Percentiles rank a stretch among this genome's conserved stretches.
Conservation (phyloP, 2,329 filamentous ascomycete species). For the Alternaria arbusti region DNA sequence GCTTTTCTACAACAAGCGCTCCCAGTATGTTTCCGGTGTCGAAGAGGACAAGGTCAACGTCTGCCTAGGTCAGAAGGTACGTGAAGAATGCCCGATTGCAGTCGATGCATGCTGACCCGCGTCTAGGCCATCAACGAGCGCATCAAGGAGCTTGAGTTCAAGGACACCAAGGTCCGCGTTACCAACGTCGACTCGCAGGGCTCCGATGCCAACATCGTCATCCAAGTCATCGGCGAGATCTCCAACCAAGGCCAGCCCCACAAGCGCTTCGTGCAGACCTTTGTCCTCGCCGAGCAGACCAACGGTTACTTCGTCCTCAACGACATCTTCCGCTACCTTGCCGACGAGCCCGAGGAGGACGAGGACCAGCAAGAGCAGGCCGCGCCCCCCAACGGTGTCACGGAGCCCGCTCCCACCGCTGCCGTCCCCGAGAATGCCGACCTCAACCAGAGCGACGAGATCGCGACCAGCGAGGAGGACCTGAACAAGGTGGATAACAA, state of each 20-base stretch:
- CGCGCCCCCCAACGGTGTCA: slow-evolving; percentile 45
- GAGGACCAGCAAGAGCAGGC: slow-evolving; percentile 50
- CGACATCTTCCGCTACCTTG: slow-evolving; percentile 94
- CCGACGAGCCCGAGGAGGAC: slow-evolving; percentile 78
- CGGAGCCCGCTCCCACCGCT: slow-evolving; percentile 51
- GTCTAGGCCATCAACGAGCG: slow-evolving; percentile 86
- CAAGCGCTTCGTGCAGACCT: slow-evolving; percentile 97
- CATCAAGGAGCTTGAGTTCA: slow-evolving; percentile 90
- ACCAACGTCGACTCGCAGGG: slow-evolving; percentile 97
- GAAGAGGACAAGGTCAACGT: slow-evolving; percentile 90
- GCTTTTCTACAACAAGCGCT: slow-evolving; percentile 95
- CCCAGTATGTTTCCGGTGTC: slow-evolving; percentile 89
- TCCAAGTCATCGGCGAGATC: slow-evolving; percentile 97
- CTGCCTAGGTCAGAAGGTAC: slow-evolving; percentile 84
- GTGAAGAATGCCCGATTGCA: slow-evolving; percentile 39
- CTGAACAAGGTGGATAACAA: slow-evolving; percentile 70
- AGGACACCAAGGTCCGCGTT: slow-evolving; percentile 97
- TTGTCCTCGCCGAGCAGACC: slow-evolving; percentile 93
- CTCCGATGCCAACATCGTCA: slow-evolving; percentile 91
- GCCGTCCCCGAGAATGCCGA: slow-evolving; percentile 39
- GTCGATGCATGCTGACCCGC: slow-evolving; percentile 1
- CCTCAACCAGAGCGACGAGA: slow-evolving; percentile 44
- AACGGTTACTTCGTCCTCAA: slow-evolving; percentile 98
- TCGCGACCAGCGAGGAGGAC: slow-evolving; percentile 53
- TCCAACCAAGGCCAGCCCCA: slow-evolving; percentile 91